Conservation (phyloP, 2,329 filamentous ascomycete genomes). For the Aspergillus piperis region DNA sequence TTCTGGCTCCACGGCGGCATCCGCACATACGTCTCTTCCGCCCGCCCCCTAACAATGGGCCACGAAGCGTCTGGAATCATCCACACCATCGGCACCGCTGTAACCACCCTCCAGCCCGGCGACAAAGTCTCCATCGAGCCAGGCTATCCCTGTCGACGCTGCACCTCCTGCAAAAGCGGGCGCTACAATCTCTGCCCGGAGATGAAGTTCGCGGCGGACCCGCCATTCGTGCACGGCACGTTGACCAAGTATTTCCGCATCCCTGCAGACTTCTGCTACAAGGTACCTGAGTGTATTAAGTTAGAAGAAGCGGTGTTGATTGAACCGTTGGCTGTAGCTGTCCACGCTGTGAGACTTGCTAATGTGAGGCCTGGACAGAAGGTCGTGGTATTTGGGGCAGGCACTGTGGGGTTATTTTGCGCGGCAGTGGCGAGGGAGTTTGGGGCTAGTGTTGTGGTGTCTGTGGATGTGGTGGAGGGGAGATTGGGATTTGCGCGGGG, state of each 20-base stretch:
- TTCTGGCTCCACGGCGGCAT: conserved; percentile 43
- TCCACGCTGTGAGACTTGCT: conserved; percentile 47
- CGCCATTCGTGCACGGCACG: conserved; percentile 41
- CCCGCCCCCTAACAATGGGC: conserved; percentile 33
- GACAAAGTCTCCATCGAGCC: conserved; percentile 41
- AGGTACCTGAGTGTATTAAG: conserved; percentile 38
- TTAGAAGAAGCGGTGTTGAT: conserved; percentile 50
- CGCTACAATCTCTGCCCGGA: conserved; percentile 45
- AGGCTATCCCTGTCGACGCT: conserved; percentile 37
- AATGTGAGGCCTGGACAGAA: conserved; percentile 43
- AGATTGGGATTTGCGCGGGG: not conserved
- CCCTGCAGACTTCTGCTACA: conserved; percentile 44
- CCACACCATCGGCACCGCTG: conserved; percentile 26
- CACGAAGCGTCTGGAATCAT: conserved; percentile 38
- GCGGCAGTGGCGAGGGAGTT: conserved; percentile 77
- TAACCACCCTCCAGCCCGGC: conserved; percentile 28
- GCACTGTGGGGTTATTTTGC: conserved; percentile 81
- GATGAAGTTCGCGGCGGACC: conserved; percentile 45
- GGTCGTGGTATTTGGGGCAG: conserved; percentile 66
- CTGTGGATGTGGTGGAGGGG: not conserved
- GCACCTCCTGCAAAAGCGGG: conserved; percentile 40
- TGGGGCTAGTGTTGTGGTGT: conserved; percentile 74
- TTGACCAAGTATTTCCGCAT: conserved; percentile 40
- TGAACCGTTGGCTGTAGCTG: conserved; percentile 52
- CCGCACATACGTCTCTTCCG: conserved; percentile 28